phyloP scores from a whole-genome alignment of 176 grass and related monocot genomes.

The Eragrostis nindensis region DNA sequence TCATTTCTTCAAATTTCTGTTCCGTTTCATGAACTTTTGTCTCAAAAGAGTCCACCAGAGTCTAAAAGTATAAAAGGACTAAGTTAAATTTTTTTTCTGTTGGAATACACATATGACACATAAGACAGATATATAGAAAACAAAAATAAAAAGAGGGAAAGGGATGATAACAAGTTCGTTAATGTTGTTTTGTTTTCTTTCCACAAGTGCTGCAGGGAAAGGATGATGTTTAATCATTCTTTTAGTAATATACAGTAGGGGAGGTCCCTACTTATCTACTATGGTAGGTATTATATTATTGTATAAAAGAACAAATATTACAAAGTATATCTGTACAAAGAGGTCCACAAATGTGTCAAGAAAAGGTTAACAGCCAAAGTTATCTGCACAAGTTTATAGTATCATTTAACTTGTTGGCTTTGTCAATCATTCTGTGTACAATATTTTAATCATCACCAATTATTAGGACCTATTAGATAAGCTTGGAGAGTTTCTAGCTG shows the following conservation, averaged over 20 bases:
- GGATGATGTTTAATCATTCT: constrained; percentile 24
- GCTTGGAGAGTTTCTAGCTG: background rate
- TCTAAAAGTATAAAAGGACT: constrained; percentile 53
- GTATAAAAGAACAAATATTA: too few species aligned
- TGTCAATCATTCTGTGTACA: too few species aligned
- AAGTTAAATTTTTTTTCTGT: constrained; percentile 26
- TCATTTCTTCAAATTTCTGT: constrained; percentile 89
- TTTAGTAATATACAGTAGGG: too few species aligned
- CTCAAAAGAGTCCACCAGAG: constrained; percentile 79
- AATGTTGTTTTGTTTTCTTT: too few species aligned
- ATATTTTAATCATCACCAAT: background rate
- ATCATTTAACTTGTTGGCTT: too few species aligned
- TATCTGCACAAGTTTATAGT: too few species aligned
- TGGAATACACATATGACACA: constrained; percentile 8
- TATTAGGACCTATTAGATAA: constrained; percentile 10
- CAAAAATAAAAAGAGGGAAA: constrained; percentile 1
- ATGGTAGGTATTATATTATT: too few species aligned
- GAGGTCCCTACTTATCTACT: too few species aligned
- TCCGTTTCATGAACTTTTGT: constrained; percentile 86
- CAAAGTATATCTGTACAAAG: too few species aligned
- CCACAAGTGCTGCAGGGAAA: constrained; percentile 1
- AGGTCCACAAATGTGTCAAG: too few species aligned
- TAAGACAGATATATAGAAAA: background rate
- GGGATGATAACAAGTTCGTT: too few species aligned
- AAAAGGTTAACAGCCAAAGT: too few species aligned